phyloP scores from a whole-genome alignment of 2,329 filamentous ascomycete species.

The Colletotrichum tropicale region DNA sequence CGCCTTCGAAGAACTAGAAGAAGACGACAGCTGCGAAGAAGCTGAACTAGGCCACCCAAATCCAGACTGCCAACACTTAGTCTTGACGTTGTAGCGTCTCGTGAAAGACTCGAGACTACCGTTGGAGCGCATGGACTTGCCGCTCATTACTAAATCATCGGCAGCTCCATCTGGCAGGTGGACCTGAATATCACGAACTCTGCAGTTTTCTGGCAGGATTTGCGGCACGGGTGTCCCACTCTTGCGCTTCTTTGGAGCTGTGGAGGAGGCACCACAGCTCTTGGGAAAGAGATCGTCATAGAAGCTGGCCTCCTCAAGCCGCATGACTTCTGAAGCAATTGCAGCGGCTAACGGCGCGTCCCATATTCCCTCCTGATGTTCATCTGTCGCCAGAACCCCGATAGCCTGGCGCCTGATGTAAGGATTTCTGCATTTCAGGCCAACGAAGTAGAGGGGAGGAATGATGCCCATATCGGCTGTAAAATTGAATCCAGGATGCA shows the following conservation, averaged over 20 bases:
- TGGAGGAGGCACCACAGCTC: neutral
- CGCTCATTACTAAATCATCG: neutral
- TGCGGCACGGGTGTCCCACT: neutral
- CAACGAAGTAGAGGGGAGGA: slow-evolving; percentile 48
- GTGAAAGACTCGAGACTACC: neutral
- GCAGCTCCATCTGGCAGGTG: neutral
- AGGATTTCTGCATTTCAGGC: slow-evolving; percentile 50
- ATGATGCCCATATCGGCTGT: slow-evolving; percentile 49
- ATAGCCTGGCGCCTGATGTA: slow-evolving; percentile 43
- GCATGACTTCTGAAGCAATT: slow-evolving; percentile 39
- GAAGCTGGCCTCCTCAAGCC: slow-evolving; percentile 38
- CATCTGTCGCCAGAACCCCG: slow-evolving; percentile 29
- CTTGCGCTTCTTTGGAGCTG: neutral
- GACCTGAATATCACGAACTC: neutral
- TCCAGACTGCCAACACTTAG: neutral
- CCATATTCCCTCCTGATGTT: slow-evolving; percentile 47
- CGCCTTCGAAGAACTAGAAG: neutral
- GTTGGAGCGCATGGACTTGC: neutral
- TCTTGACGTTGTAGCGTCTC: neutral
- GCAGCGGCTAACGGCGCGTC: slow-evolving; percentile 33
- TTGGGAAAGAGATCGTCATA: slow-evolving; percentile 15
- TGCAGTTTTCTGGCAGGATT: neutral
- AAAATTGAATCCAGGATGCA: slow-evolving; percentile 19
- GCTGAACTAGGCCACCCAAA: neutral
- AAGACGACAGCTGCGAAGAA: neutral